Conservation (phyloP, 2,329 filamentous ascomycete species). For the Paecilomyces dactylethromorphus region DNA sequence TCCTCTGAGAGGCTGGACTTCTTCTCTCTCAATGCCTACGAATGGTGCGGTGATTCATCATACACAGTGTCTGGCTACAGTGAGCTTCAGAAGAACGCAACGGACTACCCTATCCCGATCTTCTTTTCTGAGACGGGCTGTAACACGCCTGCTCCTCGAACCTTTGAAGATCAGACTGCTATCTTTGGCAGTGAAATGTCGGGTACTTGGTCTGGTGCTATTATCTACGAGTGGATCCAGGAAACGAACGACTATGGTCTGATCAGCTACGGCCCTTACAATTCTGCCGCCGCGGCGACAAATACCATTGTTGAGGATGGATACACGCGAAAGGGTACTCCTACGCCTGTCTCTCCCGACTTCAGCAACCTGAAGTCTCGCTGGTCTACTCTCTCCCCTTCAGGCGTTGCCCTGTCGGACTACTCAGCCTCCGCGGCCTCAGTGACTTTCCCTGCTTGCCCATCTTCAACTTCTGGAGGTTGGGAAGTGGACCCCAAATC, state of each 20-base stretch:
- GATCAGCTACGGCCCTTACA: slow-evolving; percentile 64
- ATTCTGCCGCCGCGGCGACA: slow-evolving; percentile 46
- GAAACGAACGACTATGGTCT: slow-evolving; percentile 79
- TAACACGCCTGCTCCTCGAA: slow-evolving; percentile 47
- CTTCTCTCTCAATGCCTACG: slow-evolving; percentile 79
- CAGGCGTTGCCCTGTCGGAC: slow-evolving; percentile 58
- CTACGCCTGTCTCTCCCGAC: slow-evolving; percentile 66
- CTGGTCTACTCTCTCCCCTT: slow-evolving; percentile 67
- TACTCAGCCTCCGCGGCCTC: slow-evolving; percentile 59
- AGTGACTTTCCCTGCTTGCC: slow-evolving; percentile 62
- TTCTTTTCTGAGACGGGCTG: slow-evolving; percentile 89
- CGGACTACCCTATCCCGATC: slow-evolving; percentile 71
- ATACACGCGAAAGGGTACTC: slow-evolving; percentile 64
- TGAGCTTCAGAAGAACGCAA: slow-evolving; percentile 59
- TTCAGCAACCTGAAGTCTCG: slow-evolving; percentile 70
- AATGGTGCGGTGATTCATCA: slow-evolving; percentile 59
- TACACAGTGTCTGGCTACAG: slow-evolving; percentile 64
- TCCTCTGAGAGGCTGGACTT: slow-evolving; percentile 66
- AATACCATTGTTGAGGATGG: slow-evolving; percentile 57
- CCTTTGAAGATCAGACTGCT: slow-evolving; percentile 59
- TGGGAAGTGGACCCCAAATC: slow-evolving; percentile 71
- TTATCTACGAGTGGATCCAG: slow-evolving; percentile 86
- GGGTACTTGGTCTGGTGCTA: slow-evolving; percentile 64
- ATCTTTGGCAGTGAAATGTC: slow-evolving; percentile 72
- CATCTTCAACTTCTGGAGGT: slow-evolving; percentile 57